Base-by-base conservation (phyloP, 2,329 filamentous ascomycete species). In the Penicillium aurantiogriseum region DNA sequence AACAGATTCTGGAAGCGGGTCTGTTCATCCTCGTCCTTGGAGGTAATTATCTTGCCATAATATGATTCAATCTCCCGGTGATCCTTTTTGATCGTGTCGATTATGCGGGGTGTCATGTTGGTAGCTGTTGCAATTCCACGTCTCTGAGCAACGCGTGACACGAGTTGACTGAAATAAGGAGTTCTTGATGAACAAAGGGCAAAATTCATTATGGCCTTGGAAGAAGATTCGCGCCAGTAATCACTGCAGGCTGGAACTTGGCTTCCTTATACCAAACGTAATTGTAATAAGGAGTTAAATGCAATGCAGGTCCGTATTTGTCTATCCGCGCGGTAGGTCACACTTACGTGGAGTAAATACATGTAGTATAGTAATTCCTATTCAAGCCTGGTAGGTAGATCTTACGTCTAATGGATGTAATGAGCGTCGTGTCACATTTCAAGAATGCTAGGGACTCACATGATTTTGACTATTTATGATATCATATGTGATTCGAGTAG, bases 1-100 rank as follows among this genome's bases (percentile, higher is more conserved):
- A 83, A 80, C 45, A 77, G 74, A 57, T 81, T 82, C 58, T 78
- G 76, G 52, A 70, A 81, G 17, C 74, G 72, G 10, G 68, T 56
- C 43, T 62, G 51, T 36, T 63, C 61, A 10, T 77, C 76, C 31
- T 65, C 58, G 51, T 79, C 71, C 13, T 63, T 67, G 7, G 75
- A 65, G 50, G 70, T 70, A 54, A 77, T 59, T 39, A 81, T 70
- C 19, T 76, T 72, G 13, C 76, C 64, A 61, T 79, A 79, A 58
- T 73, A 77, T 1, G 67, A 53, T 60, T 77, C 70, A 23, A 79
- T 66, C 43, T 76, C 68, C 9, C 68, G 68, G 60, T 79, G 76
- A 62, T 79, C 76, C 3, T 63, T 62, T 44, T 67, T 74, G 58
- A 79, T 74, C 9, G 67, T 64, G 25, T 76, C 73, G 31, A 66